These are phyloP conservation scores for Phytopythium ostracodes DNA, from an alignment of 352 stramenopile genomes.

Conservation along the genomic window DNA sequence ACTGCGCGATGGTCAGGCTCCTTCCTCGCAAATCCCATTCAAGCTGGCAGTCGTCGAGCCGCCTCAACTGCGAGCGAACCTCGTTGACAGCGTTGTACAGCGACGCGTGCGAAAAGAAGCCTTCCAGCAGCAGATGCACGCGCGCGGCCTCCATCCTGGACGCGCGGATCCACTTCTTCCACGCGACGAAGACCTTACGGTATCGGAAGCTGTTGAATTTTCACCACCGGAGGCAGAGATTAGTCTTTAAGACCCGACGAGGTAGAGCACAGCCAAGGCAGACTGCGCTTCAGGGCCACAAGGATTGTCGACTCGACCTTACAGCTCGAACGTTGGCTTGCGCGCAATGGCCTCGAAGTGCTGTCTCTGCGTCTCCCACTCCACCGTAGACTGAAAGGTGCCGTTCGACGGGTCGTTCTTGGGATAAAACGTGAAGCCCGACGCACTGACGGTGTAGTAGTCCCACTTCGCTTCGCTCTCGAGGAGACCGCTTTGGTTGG, in stretches of 20 bases:
- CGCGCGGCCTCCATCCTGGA: constrained; percentile 39
- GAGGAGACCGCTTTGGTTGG: constrained; percentile 20
- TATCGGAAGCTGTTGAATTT: constrained; percentile 52
- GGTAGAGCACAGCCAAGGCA: too few species aligned
- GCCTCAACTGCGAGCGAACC: constrained; percentile 24
- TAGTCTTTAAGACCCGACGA: background rate
- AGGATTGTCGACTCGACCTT: background rate
- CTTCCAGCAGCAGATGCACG: constrained; percentile 29
- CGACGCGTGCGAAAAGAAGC: constrained; percentile 48
- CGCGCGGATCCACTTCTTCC: constrained; percentile 47
- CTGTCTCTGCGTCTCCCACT: constrained; percentile 54
- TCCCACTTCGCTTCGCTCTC: constrained; percentile 34
- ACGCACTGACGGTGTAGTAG: constrained; percentile 65
- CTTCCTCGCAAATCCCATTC: constrained; percentile 46
- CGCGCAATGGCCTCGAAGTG: constrained; percentile 35
- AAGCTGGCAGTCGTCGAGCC: constrained; percentile 27
- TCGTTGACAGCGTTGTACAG: constrained; percentile 31
- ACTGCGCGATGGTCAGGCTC: constrained; percentile 24
- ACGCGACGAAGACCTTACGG: constrained; percentile 54
- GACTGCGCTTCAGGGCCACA: background rate
- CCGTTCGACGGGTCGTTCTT: constrained; percentile 42
- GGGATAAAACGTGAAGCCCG: constrained; percentile 57
- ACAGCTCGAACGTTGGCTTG: constrained; percentile 47
- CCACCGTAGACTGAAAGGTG: constrained; percentile 30
- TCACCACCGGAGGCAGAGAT: background rate